Base-by-base conservation (phyloP, 2,329 filamentous ascomycete genomes). In the Verticillium nubilum region DNA sequence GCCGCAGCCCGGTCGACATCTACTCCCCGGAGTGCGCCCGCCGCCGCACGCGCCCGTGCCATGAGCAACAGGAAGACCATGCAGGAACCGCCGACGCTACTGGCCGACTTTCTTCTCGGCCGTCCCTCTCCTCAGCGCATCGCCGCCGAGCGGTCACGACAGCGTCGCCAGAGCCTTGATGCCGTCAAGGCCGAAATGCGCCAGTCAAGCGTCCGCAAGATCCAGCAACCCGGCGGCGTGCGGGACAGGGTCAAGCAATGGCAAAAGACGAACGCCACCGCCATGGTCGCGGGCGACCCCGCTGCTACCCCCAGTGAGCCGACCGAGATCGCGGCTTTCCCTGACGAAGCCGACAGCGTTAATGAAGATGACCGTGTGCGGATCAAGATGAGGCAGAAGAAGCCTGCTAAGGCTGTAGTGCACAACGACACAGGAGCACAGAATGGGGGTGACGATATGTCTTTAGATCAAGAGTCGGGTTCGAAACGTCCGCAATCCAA, bases 161-260 rank as follows among this genome's bases (percentile, higher is more conserved):
- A 85, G 65, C 82, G 83, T 73, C 84, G 82, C 66, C 62, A 61
- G 58, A 64, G 62, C 29, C 72, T 86, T 65, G 82, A 89, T 73
- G 70, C 81, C 62, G 78, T 85, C 67, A 82, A 88, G 75, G 78
- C 80, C 33, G 76, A 79, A 64, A 59, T 78, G 59, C 82, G 81
- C 57, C 78, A 86, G 65, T 83, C 78, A 6, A 73, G 80, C n/a
- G 84, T 82, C 57, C 80, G 74, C 70, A 86, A 77, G 73, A 79
- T 85, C 66, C 86, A 78, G 74, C 84, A 77, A 68, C 89, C 85
- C 0, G 82, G 83, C 3, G 84, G 84, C n/a, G 89, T 96, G 54
- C 85, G 85, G 63, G 89, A 91, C 65, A 87, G 92, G 67, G 90
- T 97, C 58, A 88, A 87, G 66, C 84, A 88, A 73, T 97, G 92